A percentile compares a stretch with the other conserved stretches of the same genome.
Conservation (phyloP, 441 rosid genomes). For the Brassica hybrid region DNA sequence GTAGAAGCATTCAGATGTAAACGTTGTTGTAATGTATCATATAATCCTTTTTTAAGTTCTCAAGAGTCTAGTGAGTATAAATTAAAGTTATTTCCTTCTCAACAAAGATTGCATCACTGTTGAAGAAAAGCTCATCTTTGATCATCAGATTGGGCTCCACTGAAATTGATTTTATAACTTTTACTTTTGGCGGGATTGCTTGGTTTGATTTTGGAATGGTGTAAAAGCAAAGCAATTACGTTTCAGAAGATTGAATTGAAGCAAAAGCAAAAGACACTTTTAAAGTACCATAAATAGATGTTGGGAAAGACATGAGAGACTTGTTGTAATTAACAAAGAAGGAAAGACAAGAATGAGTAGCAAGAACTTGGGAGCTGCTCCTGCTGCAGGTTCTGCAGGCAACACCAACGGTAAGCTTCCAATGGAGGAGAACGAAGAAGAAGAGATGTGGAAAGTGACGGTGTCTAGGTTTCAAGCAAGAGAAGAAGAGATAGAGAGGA, state of each 20-base stretch:
- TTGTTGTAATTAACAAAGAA: background rate
- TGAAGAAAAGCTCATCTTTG: constrained; percentile 12
- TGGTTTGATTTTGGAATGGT: constrained; percentile 5
- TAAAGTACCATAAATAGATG: background rate
- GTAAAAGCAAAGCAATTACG: constrained; percentile 2
- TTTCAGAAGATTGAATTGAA: background rate
- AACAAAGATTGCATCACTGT: background rate
- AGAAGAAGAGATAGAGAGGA: constrained; percentile 49
- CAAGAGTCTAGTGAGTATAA: constrained; percentile 22
- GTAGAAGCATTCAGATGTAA: constrained; percentile 16
- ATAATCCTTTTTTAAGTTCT: background rate
- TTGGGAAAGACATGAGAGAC: background rate
- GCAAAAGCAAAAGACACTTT: constrained; percentile 5
- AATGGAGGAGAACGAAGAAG: constrained; percentile 59
- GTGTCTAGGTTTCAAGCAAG: constrained; percentile 64
- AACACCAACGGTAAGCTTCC: constrained; percentile 49
- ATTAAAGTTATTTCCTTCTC: background rate
- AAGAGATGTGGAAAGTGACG: constrained; percentile 56
- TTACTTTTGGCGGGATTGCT: constrained; percentile 1
- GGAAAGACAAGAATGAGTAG: background rate
- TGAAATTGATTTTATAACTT: background rate
- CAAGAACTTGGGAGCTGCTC: constrained; percentile 43
- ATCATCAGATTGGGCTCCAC: background rate
- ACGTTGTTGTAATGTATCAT: constrained; percentile 29
- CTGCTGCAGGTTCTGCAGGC: background rate